Evolutionary conservation across 1,139 yeast species (phyloP).

Genomic region (Geotrichum cucujoidarum): DNA sequence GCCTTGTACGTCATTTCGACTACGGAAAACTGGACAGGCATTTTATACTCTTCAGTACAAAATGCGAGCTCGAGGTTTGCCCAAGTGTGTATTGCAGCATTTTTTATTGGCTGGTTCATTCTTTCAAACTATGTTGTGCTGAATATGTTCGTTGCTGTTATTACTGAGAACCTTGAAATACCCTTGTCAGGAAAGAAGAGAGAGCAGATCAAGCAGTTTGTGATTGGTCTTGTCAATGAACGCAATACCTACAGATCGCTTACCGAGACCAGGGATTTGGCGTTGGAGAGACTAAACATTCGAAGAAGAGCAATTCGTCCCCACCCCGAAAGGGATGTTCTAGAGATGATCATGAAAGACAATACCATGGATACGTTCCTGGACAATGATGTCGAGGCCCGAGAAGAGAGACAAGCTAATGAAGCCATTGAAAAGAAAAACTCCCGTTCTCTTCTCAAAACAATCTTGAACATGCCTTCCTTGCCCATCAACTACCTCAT

Average conservation of each 20-base stretch:
- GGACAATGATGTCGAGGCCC: conserved; percentile 1
- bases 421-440: conserved; percentile 7
- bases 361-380: conserved; percentile 13
- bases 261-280: conserved; percentile 4
- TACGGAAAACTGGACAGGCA: conserved; percentile 87
- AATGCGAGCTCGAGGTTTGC: conserved; percentile 28
- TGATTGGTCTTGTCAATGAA: conserved; percentile 42
- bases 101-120: conserved; percentile 76
- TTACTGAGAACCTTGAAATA: conserved; percentile 74
- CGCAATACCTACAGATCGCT: background rate
- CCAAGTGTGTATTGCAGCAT: conserved; percentile 43
- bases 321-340: conserved; percentile 1
- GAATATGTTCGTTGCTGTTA: conserved; percentile 89
- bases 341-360: conserved; percentile 5
- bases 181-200: conserved; percentile 67
- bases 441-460: conserved; percentile 11
- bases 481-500: background rate
- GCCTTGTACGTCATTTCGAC: conserved; percentile 77
- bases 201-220: conserved; percentile 70
- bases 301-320: background rate
- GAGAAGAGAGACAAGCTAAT: conserved; percentile 7
- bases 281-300: conserved; percentile 4
- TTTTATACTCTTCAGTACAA: conserved; percentile 42
- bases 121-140: conserved; percentile 74
- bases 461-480: background rate